phyloP scores from a whole-genome alignment of 2,329 filamentous ascomycete species.

The Zymoseptoria tritici region DNA sequence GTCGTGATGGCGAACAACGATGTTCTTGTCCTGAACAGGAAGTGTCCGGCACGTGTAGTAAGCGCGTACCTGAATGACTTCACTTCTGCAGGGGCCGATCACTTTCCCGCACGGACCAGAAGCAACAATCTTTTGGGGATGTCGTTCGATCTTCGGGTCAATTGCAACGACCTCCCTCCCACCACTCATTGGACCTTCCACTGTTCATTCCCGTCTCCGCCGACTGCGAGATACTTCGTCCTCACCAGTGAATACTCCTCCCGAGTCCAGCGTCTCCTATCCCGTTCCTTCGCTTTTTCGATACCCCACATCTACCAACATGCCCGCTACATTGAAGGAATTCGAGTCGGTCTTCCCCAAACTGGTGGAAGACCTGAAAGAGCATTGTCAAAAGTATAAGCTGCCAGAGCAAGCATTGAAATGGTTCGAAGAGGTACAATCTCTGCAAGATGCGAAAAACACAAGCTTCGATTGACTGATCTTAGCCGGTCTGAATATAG shows the following conservation, averaged over 20 bases:
- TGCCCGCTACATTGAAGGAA: slow-evolving; percentile 71
- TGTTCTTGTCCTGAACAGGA: background rate
- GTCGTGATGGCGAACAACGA: background rate
- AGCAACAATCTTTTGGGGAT: background rate
- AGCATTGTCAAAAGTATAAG: slow-evolving; percentile 72
- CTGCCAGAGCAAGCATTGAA: slow-evolving; percentile 71
- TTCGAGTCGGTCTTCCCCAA: slow-evolving; percentile 88
- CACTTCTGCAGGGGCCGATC: background rate
- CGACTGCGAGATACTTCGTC: background rate
- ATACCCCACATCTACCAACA: slow-evolving; percentile 25
- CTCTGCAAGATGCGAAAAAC: background rate
- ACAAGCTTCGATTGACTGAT: slow-evolving; percentile 15
- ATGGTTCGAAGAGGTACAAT: slow-evolving; percentile 74
- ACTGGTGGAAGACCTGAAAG: slow-evolving; percentile 73
- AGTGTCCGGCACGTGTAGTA: background rate
- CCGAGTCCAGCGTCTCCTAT: background rate
- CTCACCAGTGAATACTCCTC: background rate
- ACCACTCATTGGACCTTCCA: background rate
- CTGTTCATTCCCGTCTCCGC: background rate
- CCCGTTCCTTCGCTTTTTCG: background rate
- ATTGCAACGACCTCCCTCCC: background rate
- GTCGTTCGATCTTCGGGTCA: background rate
- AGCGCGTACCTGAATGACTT: background rate
- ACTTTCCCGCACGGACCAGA: background rate
- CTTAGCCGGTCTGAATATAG: slow-evolving; percentile 39